Evolutionary conservation across 352 stramenopile species (phyloP), one percentile per base, ranked within the genome.

Genomic region (Peronosclerospora sorghi): DNA sequence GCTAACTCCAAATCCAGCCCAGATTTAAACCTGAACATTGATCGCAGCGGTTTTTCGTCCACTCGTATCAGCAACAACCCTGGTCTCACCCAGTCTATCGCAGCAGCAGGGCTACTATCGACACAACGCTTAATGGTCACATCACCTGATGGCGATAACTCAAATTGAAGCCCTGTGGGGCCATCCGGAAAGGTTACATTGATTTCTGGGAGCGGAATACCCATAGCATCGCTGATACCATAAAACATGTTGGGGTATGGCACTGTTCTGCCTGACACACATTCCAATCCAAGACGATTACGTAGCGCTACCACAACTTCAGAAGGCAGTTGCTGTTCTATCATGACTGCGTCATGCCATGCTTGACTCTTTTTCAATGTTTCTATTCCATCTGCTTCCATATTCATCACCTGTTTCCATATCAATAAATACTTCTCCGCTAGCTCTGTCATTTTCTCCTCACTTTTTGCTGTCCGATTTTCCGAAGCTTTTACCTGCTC

Each of bases 141-240:
- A 38, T 78, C 53, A 32, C 58, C 66, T 9, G 59, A 62, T 20
- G 54, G 37, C 14, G 59, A 49, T 24, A 82, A 26, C 13, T 83
- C 59, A 26, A 94, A 65, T 7, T 72, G 38, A 13, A 94, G 48
- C 0, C 82, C 82, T 10, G 69, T 85, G 2, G 63, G 65, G 12
- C 82, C 82, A 35, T 70, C 59, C 1, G 58, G 54, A 50, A 93
- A 89, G 7, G 53, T 30, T 8, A 92, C 71, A 32, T 59, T 90
- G 32, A 94, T 86, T 37, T 94, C 80, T 13, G 79, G 77, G 2
- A 88, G 54, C 8, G 76, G 72, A n/a, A 92, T 83, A 0, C 75
- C 75, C 48, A 87, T 74, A 7, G 65, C 74, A 43, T 89, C 62
- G 8, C 77, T 71, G 44, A 88, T 59, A 32, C 76, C 78, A 39